phyloP scores from a whole-genome alignment of 73 alveolate species.

The Paramecium sonneborni region DNA sequence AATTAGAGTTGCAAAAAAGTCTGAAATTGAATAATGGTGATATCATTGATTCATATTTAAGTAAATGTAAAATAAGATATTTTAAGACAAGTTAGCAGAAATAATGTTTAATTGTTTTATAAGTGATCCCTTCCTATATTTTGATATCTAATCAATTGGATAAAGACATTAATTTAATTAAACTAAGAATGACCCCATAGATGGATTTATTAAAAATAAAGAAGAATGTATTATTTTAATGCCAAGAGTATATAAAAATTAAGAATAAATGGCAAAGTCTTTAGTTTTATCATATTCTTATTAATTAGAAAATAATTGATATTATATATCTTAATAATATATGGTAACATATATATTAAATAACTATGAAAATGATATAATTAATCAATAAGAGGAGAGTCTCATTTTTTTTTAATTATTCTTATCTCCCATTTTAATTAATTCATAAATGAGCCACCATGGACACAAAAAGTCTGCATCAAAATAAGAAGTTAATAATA shows the following conservation, averaged over 20 bases:
- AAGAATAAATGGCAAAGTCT: constrained; percentile 74
- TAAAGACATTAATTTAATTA: constrained; percentile 88
- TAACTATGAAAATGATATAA: too few relatives aligned
- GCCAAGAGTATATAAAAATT: constrained; percentile 90
- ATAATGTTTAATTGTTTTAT: constrained; percentile 73
- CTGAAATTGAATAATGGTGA: constrained; percentile 66
- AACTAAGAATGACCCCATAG: constrained; percentile 91
- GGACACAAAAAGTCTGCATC: background rate
- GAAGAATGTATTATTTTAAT: constrained; percentile 88
- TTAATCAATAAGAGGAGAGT: background rate
- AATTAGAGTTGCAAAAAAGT: constrained; percentile 73
- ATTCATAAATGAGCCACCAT: background rate
- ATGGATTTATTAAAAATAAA: constrained; percentile 93
- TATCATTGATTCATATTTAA: constrained; percentile 72
- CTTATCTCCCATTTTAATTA: background rate
- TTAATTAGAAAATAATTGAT: constrained; percentile 38
- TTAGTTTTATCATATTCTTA: constrained; percentile 68
- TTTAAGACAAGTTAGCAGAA: constrained; percentile 71
- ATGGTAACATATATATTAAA: background rate
- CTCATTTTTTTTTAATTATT: background rate
- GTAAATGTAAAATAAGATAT: constrained; percentile 64
- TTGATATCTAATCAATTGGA: constrained; percentile 87
- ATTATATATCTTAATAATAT: background rate
- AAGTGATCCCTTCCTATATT: constrained; percentile 86
- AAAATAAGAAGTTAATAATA: background rate